These are phyloP conservation scores for Aspergillus piperis DNA, from an alignment of 2,329 filamentous ascomycete species.

Conservation along the genomic window DNA sequence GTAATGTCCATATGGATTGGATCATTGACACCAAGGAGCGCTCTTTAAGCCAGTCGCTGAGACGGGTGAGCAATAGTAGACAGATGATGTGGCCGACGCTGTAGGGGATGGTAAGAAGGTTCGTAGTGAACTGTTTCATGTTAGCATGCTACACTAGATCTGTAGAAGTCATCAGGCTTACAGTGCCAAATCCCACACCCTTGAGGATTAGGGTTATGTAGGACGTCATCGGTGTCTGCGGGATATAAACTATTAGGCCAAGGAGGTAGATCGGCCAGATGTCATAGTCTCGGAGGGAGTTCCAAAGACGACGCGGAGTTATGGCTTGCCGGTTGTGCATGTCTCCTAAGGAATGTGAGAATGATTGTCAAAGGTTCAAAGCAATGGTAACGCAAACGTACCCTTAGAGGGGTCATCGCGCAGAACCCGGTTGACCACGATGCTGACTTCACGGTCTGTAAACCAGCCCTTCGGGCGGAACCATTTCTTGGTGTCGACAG, in stretches of 20 bases:
- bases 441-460: slow-evolving; percentile 59
- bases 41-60: slow-evolving; percentile 51
- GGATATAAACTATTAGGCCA: slow-evolving; percentile 57
- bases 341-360: slow-evolving; percentile 29
- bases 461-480: slow-evolving; percentile 63
- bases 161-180: neutral
- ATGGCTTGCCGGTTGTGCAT: slow-evolving; percentile 64
- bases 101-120: slow-evolving; percentile 62
- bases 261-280: slow-evolving; percentile 60
- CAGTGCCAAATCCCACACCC: slow-evolving; percentile 58
- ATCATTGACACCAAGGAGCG: slow-evolving; percentile 51
- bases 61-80: slow-evolving; percentile 47
- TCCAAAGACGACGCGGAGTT: slow-evolving; percentile 53
- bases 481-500: slow-evolving; percentile 56
- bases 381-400: neutral
- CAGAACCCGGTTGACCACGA: slow-evolving; percentile 61
- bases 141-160: neutral
- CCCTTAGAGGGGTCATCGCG: slow-evolving; percentile 63
- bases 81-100: slow-evolving; percentile 39
- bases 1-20: slow-evolving; percentile 61
- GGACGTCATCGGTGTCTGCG: slow-evolving; percentile 50
- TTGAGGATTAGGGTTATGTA: slow-evolving; percentile 64
- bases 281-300: slow-evolving; percentile 59
- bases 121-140: slow-evolving; percentile 55
- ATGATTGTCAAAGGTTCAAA: neutral